Conservation (phyloP, 2,329 filamentous ascomycete species). For the Fusarium setosum region DNA sequence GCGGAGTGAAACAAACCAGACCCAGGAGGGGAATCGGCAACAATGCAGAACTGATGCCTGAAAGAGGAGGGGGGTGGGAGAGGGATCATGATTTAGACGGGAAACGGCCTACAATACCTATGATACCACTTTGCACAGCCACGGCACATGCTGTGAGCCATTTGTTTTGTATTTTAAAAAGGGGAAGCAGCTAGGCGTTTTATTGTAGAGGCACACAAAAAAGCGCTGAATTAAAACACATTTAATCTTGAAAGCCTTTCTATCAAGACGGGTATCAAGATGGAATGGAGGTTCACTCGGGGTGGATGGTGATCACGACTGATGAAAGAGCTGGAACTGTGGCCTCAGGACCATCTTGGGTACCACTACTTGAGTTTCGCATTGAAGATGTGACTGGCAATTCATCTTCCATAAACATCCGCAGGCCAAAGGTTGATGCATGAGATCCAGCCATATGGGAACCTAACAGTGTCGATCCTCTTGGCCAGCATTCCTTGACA, state of each 20-base stretch:
- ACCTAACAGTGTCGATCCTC: no score
- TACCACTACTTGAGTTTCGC: no score
- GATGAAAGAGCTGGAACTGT: no score
- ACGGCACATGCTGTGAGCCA: constrained; percentile 27
- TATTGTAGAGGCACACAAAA: not conserved
- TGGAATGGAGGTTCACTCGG: no score
- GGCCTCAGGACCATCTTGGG: no score
- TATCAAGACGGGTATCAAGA: no score
- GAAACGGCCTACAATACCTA: constrained; percentile 40
- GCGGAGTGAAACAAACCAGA: constrained; percentile 35
- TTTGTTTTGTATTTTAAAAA: constrained; percentile 23
- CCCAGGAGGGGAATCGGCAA: constrained; percentile 14
- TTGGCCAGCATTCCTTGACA: no score
- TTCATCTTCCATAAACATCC: no score
- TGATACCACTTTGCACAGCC: constrained; percentile 46
- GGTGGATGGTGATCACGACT: no score
- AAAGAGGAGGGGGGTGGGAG: constrained; percentile 12
- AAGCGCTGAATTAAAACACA: not conserved
- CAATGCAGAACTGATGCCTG: constrained; percentile 8
- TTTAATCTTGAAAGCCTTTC: not conserved
- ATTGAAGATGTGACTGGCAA: no score
- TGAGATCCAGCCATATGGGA: no score
- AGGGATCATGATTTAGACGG: constrained; percentile 32
- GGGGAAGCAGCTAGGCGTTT: constrained; percentile 3
- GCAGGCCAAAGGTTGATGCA: no score